Evolutionary conservation across 2,329 filamentous ascomycete species (phyloP).

Genomic region (Aspergillus ibericus): DNA sequence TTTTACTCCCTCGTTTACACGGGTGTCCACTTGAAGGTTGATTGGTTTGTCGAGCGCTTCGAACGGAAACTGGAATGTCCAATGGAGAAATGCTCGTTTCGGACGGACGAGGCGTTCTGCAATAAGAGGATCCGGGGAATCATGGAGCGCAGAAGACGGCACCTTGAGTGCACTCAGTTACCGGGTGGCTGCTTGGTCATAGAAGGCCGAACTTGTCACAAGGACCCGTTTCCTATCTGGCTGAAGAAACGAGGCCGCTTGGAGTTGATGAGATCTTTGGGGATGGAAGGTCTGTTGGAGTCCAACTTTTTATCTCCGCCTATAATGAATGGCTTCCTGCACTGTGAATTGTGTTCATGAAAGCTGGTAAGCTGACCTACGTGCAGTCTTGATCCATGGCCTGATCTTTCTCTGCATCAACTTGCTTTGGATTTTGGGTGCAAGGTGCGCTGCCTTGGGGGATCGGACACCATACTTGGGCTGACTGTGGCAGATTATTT

Average conservation of each 20-base stretch:
- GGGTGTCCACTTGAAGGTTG: slow-evolving; percentile 64
- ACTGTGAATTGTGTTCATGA: neutral
- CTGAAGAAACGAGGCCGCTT: slow-evolving; percentile 23
- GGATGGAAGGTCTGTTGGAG: slow-evolving; percentile 31
- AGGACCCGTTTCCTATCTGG: slow-evolving; percentile 32
- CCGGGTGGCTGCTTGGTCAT: slow-evolving; percentile 41
- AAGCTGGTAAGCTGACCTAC: neutral
- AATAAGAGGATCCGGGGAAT: slow-evolving; percentile 40
- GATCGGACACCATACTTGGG: neutral
- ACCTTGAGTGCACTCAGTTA: slow-evolving; percentile 39
- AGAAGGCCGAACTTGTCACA: slow-evolving; percentile 35
- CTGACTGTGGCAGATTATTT: neutral
- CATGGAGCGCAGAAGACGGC: slow-evolving; percentile 43
- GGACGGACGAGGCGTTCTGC: slow-evolving; percentile 45
- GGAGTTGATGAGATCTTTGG: slow-evolving; percentile 17
- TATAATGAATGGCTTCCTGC: neutral
- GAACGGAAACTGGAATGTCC: slow-evolving; percentile 66
- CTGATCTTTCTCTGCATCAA: slow-evolving; percentile 15
- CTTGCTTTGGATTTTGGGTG: slow-evolving; percentile 17
- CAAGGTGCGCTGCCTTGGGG: neutral
- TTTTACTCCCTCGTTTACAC: slow-evolving; percentile 67
- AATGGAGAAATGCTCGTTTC: slow-evolving; percentile 48
- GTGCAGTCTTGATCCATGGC: slow-evolving; percentile 17
- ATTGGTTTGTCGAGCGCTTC: slow-evolving; percentile 67
- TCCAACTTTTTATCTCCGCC: neutral